These are phyloP conservation scores for Myxozyma neotropica DNA, from an alignment of 805 yeast genomes.

Conservation along the genomic window DNA sequence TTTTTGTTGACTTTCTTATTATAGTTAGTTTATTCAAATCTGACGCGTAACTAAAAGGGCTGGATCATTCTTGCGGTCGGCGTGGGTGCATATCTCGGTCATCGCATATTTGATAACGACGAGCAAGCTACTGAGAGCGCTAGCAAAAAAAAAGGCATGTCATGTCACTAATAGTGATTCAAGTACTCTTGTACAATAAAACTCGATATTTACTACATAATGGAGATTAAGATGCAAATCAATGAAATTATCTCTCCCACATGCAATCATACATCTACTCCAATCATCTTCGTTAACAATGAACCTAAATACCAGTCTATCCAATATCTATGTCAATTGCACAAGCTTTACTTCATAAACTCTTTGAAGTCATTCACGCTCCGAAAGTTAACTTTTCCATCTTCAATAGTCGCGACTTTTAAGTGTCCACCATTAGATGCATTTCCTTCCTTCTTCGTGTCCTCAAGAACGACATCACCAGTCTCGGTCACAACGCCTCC, in stretches of 20 bases:
- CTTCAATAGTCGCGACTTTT: conserved; percentile 39
- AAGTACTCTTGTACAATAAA: no score
- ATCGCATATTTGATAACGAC: conserved; percentile 33
- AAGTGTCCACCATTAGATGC: conserved; percentile 36
- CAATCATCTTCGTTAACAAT: no score
- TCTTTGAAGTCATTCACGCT: conserved; percentile 37
- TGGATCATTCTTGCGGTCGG: conserved; percentile 78
- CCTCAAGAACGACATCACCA: not conserved
- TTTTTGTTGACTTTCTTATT: not conserved
- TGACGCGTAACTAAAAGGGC: no score
- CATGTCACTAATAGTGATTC: conserved; percentile 14
- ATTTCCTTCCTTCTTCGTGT: conserved; percentile 23
- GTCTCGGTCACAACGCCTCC: not conserved
- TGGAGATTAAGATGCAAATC: not conserved
- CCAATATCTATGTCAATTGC: no score
- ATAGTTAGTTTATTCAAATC: no score
- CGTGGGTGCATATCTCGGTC: conserved; percentile 69
- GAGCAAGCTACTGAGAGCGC: not conserved
- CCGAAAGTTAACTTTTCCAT: conserved; percentile 39
- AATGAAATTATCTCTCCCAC: not conserved
- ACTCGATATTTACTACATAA: not conserved
- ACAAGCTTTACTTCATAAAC: conserved; percentile 22
- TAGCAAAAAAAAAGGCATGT: conserved; percentile 3
- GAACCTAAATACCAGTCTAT: no score
- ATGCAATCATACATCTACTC: not conserved